phyloP scores from a whole-genome alignment of 2,329 filamentous ascomycete species.

The Talaromyces albobiverticillius region DNA sequence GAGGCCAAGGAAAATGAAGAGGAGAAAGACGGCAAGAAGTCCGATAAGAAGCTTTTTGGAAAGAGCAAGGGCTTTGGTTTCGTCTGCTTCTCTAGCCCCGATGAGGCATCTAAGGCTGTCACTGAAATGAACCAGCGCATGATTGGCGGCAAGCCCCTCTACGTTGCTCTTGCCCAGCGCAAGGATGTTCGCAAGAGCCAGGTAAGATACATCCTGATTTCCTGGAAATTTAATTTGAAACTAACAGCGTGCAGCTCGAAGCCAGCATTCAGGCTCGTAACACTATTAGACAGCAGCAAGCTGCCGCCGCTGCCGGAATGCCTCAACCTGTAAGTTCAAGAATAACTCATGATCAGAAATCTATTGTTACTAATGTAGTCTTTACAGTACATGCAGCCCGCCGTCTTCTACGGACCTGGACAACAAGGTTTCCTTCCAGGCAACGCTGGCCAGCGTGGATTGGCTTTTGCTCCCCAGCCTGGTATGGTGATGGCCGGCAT shows the following conservation, averaged over 20 bases:
- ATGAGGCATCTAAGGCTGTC: slow-evolving; percentile 98
- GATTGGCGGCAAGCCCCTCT: slow-evolving; percentile 93
- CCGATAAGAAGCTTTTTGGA: slow-evolving; percentile 67
- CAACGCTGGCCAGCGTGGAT: slow-evolving; percentile 56
- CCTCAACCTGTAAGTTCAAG: slow-evolving; percentile 55
- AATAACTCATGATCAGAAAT: not conserved
- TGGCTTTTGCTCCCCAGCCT: slow-evolving; percentile 58
- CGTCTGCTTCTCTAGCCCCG: slow-evolving; percentile 99
- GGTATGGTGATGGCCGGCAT: slow-evolving; percentile 62
- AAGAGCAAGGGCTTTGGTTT: slow-evolving; percentile 99
- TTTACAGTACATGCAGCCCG: slow-evolving; percentile 72
- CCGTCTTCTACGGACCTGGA: slow-evolving; percentile 87
- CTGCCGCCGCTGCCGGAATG: slow-evolving; percentile 84
- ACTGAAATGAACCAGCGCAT: slow-evolving; percentile 99
- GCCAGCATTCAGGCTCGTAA: slow-evolving; percentile 99
- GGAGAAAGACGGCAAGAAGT: slow-evolving; percentile 55
- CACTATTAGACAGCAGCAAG: slow-evolving; percentile 97
- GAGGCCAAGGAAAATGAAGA: slow-evolving; percentile 49
- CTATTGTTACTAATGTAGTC: slow-evolving; percentile 17
- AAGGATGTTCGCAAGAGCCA: slow-evolving; percentile 99
- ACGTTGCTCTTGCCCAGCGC: slow-evolving; percentile 96
- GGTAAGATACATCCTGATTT: slow-evolving; percentile 23
- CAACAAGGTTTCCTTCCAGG: slow-evolving; percentile 56
- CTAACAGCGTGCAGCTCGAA: slow-evolving; percentile 61
- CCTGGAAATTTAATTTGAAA: not conserved